Evolutionary conservation across 2,329 filamentous ascomycete species (phyloP), one percentile per base, ranked within the genome.

Genomic region (Byssothecium circinans): DNA sequence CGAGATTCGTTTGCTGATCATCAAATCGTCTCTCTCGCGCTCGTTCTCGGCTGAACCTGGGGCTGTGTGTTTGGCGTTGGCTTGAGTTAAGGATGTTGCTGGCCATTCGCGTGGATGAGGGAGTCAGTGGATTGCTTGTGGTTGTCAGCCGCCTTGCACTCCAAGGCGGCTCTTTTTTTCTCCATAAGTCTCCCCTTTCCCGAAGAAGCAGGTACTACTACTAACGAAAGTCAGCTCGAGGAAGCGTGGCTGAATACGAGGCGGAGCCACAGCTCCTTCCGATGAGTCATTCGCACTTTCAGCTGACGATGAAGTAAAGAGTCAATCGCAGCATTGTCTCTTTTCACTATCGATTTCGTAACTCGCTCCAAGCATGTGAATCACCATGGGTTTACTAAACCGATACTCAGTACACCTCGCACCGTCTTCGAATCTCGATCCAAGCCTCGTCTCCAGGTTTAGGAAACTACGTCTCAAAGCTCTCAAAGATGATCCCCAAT

Each of bases 141-240:
- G 54, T 50, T 44, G 33, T 15, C 19, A 37, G 56, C 59, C 51
- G 57, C 54, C 56, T 59, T 58, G 29, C 6, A 14, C 6, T 8
- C 4, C 29, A 43, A 42, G 65, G 55, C 60, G 69, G 65, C 57
- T 46, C 43, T 41, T 34, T 38, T 50, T 47, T 51, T 57, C 71
- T 74, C 71, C 68, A 75, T 76, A 74, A 70, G 74, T 75, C n/a
- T 10, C 41, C 45, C 54, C 61, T 27, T 44, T 11, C 18, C 42
- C 4, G 15, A 49, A 34, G 42, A 25, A 54, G 33, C 41, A 43
- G 18, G 38, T 65, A 15, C 61, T 65, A 58, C 62, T 43, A 49
- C 58, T 68, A 58, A 67, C 48, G 5, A 18, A 29, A 7, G 6
- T 20, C 18, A 33, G n/a, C 6, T 17, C 42, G 18, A 43, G 19